Conservation (phyloP, 169 alveolate genomes). For the Plasmodium fragile region DNA sequence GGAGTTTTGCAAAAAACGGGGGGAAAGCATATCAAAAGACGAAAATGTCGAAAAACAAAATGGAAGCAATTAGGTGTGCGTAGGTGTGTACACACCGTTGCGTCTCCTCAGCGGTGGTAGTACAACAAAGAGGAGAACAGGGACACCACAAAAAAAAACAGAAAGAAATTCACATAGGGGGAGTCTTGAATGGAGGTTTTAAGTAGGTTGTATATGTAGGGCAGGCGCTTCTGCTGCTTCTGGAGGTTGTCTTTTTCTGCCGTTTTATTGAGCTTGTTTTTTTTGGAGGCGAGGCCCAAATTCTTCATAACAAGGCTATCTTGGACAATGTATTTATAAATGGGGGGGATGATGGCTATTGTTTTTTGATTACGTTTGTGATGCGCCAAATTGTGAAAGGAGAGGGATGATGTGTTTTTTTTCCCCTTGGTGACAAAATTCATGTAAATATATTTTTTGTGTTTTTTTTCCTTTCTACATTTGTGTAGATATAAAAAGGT, state of each 20-base stretch:
- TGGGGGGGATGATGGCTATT: slow-evolving; percentile 72
- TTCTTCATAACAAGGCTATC: slow-evolving; percentile 25
- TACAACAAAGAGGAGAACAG: slow-evolving; percentile 38
- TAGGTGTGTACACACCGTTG: background rate
- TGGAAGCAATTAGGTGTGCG: background rate
- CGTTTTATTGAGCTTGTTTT: background rate
- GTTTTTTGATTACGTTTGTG: background rate
- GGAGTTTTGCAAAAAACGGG: background rate
- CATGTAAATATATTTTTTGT: slow-evolving; percentile 11
- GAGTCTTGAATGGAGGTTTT: slow-evolving; percentile 23
- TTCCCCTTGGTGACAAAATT: slow-evolving; percentile 19
- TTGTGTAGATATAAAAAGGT: slow-evolving; percentile 12
- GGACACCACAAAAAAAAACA: slow-evolving; percentile 32
- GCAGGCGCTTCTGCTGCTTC: slow-evolving; percentile 22
- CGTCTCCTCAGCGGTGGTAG: slow-evolving; percentile 10
- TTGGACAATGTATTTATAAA: slow-evolving; percentile 46
- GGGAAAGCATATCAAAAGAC: background rate
- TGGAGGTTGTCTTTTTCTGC: background rate
- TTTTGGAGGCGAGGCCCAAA: background rate
- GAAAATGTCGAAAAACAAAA: background rate
- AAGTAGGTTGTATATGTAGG: slow-evolving; percentile 26
- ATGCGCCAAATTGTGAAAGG: background rate
- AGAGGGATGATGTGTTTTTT: background rate
- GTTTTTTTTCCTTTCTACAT: slow-evolving; percentile 24
- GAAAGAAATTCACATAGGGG: slow-evolving; percentile 41